Evolutionary conservation across 2,329 filamentous ascomycete species (phyloP).

Genomic region (Exophiala alcalophila): DNA sequence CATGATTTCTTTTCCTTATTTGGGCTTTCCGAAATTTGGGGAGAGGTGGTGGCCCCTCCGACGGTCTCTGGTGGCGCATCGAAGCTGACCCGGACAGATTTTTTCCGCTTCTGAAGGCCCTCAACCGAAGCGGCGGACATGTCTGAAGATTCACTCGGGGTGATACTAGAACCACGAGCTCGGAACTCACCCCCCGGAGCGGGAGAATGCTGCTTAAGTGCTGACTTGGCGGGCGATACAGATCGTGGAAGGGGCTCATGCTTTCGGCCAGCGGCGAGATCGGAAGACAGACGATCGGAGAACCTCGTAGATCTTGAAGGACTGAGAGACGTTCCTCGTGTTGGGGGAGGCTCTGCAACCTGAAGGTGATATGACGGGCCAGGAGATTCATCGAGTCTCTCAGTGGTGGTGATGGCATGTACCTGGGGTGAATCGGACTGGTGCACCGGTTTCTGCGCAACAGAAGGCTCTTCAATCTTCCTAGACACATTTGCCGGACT

Average conservation of each 20-base stretch:
- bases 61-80: conserved; percentile 55
- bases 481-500: conserved; percentile 31
- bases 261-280: conserved; percentile 46
- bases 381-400: conserved; percentile 5
- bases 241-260: conserved; percentile 60
- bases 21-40: conserved; percentile 34
- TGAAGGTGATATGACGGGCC: conserved; percentile 11
- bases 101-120: conserved; percentile 48
- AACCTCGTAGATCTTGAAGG: conserved; percentile 58
- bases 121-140: conserved; percentile 51
- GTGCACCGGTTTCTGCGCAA: conserved; percentile 4
- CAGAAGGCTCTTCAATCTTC: conserved; percentile 26
- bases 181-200: conserved; percentile 24
- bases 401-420: conserved; percentile 1
- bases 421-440: conserved; percentile 7
- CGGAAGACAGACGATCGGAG: conserved; percentile 49
- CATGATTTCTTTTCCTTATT: conserved; percentile 35
- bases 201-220: conserved; percentile 52
- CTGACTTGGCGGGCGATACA: conserved; percentile 61
- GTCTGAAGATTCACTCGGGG: conserved; percentile 56
- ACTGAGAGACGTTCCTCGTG: conserved; percentile 44
- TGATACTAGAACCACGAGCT: conserved; percentile 29
- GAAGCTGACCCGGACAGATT: conserved; percentile 64
- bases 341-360: conserved; percentile 9
- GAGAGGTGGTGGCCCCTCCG: conserved; percentile 42